Conservation (phyloP, 2,329 filamentous ascomycete species). For the Fusarium robinianum region DNA sequence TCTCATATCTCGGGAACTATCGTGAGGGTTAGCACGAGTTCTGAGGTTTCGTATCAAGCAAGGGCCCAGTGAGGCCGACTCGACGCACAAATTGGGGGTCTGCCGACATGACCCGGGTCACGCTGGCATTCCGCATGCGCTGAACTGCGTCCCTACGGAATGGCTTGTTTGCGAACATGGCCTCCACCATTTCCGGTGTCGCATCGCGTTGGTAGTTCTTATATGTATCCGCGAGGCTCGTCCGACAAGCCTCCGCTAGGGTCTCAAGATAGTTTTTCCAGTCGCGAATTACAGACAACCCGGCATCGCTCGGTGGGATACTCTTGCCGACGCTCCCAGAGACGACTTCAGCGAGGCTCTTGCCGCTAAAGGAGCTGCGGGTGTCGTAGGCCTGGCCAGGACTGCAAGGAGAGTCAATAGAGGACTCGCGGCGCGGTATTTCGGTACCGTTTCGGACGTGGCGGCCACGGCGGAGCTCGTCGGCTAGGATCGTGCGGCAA, state of each 20-base stretch:
- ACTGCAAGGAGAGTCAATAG: constrained; percentile 40
- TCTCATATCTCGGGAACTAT: constrained; percentile 51
- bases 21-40: constrained; percentile 10
- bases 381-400: constrained; percentile 40
- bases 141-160: constrained; percentile 50
- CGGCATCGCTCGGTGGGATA: constrained; percentile 38
- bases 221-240: constrained; percentile 51
- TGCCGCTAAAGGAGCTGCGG: constrained; percentile 45
- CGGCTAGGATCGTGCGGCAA: constrained; percentile 48
- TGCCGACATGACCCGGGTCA: constrained; percentile 49
- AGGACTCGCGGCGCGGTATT: constrained; percentile 38
- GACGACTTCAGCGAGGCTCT: constrained; percentile 42
- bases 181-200: constrained; percentile 49
- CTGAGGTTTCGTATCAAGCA: neutral
- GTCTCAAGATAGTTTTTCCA: constrained; percentile 51
- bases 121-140: constrained; percentile 52
- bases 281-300: constrained; percentile 48
- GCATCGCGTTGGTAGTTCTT: constrained; percentile 50
- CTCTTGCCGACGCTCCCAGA: constrained; percentile 33
- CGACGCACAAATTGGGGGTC: constrained; percentile 49
- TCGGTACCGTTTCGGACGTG: constrained; percentile 29
- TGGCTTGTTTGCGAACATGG: constrained; percentile 48
- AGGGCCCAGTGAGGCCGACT: too few relatives aligned
- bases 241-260: constrained; percentile 47
- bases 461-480: constrained; percentile 43